Evolutionary conservation across 1,284 basidiomycete genomes (phyloP).

Genomic region (Ustilago vetiveriae): DNA sequence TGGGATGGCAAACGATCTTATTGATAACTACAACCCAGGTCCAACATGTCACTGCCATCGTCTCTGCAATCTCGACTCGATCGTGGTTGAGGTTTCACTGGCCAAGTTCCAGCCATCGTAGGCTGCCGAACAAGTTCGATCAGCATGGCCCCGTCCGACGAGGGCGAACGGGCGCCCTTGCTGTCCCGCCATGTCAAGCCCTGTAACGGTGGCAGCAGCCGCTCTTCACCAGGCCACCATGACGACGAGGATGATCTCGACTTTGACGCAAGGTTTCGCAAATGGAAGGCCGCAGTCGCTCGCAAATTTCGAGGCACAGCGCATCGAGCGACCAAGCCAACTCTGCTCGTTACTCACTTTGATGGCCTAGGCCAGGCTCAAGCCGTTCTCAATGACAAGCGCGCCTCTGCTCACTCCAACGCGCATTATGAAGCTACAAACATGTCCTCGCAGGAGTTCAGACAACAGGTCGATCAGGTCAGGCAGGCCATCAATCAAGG

Average conservation of each 20-base stretch:
- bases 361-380: slow-evolving; percentile 28
- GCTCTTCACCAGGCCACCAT: background rate
- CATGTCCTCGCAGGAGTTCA: slow-evolving; percentile 38
- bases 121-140: too few species aligned
- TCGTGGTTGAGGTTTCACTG: too few species aligned
- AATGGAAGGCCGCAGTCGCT: slow-evolving; percentile 52
- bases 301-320: slow-evolving; percentile 40
- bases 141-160: slow-evolving; percentile 5
- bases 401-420: background rate
- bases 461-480: slow-evolving; percentile 46
- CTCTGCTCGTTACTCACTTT: slow-evolving; percentile 35
- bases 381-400: slow-evolving; percentile 11
- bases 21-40: too few species aligned
- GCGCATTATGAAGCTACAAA: slow-evolving; percentile 24
- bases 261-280: slow-evolving; percentile 52
- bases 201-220: slow-evolving; percentile 5
- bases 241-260: slow-evolving; percentile 40
- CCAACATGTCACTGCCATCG: too few species aligned
- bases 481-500: slow-evolving; percentile 55
- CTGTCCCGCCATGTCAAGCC: slow-evolving; percentile 8
- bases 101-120: too few species aligned
- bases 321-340: slow-evolving; percentile 17
- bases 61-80: too few species aligned
- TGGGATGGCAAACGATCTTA: too few species aligned
- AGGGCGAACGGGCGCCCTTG: slow-evolving; percentile 34